These are phyloP conservation scores for Aspergillus eucalypticola DNA, from an alignment of 2,329 filamentous ascomycete species.

Conservation along the genomic window DNA sequence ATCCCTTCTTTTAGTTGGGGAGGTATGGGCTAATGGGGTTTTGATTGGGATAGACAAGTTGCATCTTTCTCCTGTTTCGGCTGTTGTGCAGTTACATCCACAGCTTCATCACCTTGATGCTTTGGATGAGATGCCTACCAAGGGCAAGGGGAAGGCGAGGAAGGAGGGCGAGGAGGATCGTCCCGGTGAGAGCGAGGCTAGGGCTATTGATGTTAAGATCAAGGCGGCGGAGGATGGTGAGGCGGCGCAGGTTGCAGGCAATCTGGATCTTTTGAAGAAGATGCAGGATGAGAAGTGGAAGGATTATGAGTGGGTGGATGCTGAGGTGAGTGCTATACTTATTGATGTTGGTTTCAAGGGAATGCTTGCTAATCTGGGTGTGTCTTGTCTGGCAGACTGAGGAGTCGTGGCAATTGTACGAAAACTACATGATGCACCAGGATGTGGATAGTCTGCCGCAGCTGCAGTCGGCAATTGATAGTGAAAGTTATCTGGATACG, in stretches of 20 bases:
- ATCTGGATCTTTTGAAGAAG: slow-evolving; percentile 72
- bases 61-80: slow-evolving; percentile 79
- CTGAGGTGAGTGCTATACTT: slow-evolving; percentile 54
- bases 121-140: slow-evolving; percentile 62
- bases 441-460: slow-evolving; percentile 47
- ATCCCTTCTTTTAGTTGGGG: neutral
- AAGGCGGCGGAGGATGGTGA: slow-evolving; percentile 73
- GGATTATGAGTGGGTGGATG: slow-evolving; percentile 75
- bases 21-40: neutral
- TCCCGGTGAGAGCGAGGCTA: slow-evolving; percentile 56
- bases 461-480: slow-evolving; percentile 57
- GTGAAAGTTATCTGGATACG: slow-evolving; percentile 62
- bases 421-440: slow-evolving; percentile 66
- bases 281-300: slow-evolving; percentile 85
- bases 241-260: slow-evolving; percentile 63
- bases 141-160: slow-evolving; percentile 37
- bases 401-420: slow-evolving; percentile 73
- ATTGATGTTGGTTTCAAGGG: neutral
- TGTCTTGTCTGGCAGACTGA: slow-evolving; percentile 48
- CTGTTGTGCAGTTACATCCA: slow-evolving; percentile 84
- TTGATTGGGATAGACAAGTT: slow-evolving; percentile 64
- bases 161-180: slow-evolving; percentile 49
- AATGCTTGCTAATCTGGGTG: slow-evolving; percentile 17
- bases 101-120: slow-evolving; percentile 94
- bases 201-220: slow-evolving; percentile 82